Evolutionary conservation across 78 protist species (phyloP), one percentile per base, ranked within the genome.

Genomic region (Dictyostelium firmibasis): DNA sequence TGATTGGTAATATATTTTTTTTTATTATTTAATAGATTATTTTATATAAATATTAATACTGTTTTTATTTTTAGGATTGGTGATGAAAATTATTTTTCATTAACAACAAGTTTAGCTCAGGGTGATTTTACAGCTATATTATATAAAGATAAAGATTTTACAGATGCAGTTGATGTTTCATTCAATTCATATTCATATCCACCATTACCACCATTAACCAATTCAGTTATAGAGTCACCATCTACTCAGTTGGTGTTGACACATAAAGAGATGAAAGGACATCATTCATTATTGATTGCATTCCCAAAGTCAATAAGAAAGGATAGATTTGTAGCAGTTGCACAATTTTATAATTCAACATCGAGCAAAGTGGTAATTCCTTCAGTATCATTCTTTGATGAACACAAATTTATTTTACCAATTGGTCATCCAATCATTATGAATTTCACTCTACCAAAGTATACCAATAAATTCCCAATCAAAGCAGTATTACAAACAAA

Each of bases 391-490:
- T 16, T 89, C 38, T 89, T 89, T 81, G 83, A 64, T 33, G 85
- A 41, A 53, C 47, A 77, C 41, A 43, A 44, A 44, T 89, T 62
- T 57, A 36, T 20, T 3, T 41, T 89, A 23, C 94, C 94, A 43
- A 43, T 44, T 69, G 92, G 92, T 74, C 94, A 89, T 31, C 79
- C 94, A 64, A 25, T 89, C 29, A 25, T 89, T 11, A 50, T 69
- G 36, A 89, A 89, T 35, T 89, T 89, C 20, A 89, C 79, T n/a
- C 57, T 89, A 44, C 94, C 94, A 31, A 62, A 43, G 20, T 89
- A 89, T 50, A 44, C 77, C n/a, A 89, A 47, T 14, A 77, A 77
- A 18, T 78, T 35, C 13, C 94, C 94, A 47, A 31, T 89, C 4
- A 78, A 81, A 35, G 94, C 75, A 5, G 38, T 36, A 4, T n/a